A percentile compares a stretch with the other conserved stretches of the same genome.
phyloP scores from a whole-genome alignment of 345 rosid genomes.

The Syzygium oleosum region DNA sequence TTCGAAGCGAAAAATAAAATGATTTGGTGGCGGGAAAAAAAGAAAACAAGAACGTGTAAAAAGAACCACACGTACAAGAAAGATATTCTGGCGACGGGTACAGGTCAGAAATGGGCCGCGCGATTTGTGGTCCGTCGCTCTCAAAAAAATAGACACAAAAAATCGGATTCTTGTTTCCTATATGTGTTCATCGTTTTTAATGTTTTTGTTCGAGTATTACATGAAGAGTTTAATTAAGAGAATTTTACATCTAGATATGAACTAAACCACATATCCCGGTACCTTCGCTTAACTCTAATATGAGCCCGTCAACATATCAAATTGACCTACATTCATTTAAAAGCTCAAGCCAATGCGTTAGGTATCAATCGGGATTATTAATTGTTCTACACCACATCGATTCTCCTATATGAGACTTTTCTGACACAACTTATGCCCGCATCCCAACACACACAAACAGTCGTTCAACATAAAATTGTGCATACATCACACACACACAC shows the following conservation, averaged over 20 bases:
- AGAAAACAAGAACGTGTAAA: not conserved
- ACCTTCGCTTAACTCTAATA: not conserved
- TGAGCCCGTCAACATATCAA: fast-evolving
- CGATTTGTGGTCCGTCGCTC: not conserved
- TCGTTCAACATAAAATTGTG: not conserved
- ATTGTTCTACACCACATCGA: not conserved
- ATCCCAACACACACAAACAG: not conserved
- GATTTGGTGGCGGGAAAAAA: not conserved
- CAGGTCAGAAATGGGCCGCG: not conserved
- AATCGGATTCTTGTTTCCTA: not conserved
- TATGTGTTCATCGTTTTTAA: not conserved
- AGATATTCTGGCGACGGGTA: not conserved
- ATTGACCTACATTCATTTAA: not conserved
- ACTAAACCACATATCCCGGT: not conserved
- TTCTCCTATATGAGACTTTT: not conserved
- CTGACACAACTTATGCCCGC: fast-evolving
- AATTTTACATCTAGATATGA: not conserved
- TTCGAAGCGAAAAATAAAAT: not conserved
- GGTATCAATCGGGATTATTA: not conserved
- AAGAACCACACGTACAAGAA: not conserved
- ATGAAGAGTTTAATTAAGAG: not conserved
- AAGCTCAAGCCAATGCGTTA: not conserved
- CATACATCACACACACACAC: no score
- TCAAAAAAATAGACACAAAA: not conserved
- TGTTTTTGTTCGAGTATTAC: not conserved